These are phyloP conservation scores for Bipolaris sorokiniana DNA, from an alignment of 2,329 filamentous ascomycete species.

Conservation along the genomic window DNA sequence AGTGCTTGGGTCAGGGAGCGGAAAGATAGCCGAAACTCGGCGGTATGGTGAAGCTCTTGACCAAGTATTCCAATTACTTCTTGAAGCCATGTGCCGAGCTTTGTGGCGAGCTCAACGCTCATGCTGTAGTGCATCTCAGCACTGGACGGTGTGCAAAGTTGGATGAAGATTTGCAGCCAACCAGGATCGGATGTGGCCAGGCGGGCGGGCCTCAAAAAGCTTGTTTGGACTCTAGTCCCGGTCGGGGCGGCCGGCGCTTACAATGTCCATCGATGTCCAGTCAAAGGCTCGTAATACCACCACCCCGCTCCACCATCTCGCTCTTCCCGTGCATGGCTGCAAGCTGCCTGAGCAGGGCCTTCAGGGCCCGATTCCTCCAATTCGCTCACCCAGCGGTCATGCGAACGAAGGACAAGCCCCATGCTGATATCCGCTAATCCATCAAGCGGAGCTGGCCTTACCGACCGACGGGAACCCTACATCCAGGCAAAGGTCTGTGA, in stretches of 20 bases:
- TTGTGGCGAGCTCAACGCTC: slow-evolving; percentile 14
- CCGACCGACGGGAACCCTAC: slow-evolving; percentile 20
- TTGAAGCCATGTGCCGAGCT: slow-evolving; percentile 8
- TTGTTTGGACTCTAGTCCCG: slow-evolving; percentile 21
- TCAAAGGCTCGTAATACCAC: slow-evolving; percentile 23
- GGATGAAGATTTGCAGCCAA: slow-evolving; percentile 22
- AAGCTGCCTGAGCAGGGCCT: slow-evolving; percentile 27
- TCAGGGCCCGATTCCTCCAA: slow-evolving; percentile 25
- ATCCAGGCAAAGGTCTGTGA: slow-evolving; percentile 24
- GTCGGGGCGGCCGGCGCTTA: slow-evolving; percentile 27
- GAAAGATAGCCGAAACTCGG: background rate
- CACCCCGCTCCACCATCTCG: slow-evolving; percentile 32
- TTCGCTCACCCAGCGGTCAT: slow-evolving; percentile 43
- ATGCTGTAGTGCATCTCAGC: slow-evolving; percentile 5
- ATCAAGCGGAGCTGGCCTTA: slow-evolving; percentile 16
- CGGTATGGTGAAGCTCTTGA: slow-evolving; percentile 4
- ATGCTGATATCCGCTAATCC: slow-evolving; percentile 13
- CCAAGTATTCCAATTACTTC: slow-evolving; percentile 1
- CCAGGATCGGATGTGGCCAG: slow-evolving; percentile 15
- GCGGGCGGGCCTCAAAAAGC: slow-evolving; percentile 24
- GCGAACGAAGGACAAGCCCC: slow-evolving; percentile 41
- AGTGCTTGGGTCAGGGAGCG: background rate
- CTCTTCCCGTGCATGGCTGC: slow-evolving; percentile 41
- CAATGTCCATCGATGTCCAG: slow-evolving; percentile 21
- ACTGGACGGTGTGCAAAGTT: slow-evolving; percentile 7